Conservation (phyloP, 495 filamentous ascomycete genomes). For the Parmelia sp. region DNA sequence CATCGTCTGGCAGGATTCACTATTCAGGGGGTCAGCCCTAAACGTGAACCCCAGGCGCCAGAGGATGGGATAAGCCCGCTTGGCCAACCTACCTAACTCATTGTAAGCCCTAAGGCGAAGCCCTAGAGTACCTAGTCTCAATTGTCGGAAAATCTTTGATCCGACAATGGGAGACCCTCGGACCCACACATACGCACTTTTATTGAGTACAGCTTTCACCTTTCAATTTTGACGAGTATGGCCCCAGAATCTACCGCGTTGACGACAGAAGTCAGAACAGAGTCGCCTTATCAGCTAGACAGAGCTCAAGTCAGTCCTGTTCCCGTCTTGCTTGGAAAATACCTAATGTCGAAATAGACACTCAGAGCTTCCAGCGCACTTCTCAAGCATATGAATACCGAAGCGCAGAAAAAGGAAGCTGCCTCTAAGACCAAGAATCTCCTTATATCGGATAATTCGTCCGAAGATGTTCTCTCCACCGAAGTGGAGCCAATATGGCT, state of each 20-base stretch:
- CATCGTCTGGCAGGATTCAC: too few relatives aligned
- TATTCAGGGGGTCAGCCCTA: too few relatives aligned
- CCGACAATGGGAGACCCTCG: background rate
- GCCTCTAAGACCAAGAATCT: conserved; percentile 63
- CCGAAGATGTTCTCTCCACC: conserved; percentile 37
- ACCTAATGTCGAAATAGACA: conserved; percentile 42
- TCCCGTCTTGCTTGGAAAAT: background rate
- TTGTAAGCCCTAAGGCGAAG: background rate
- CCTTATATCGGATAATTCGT: conserved; percentile 53
- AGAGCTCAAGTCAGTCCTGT: conserved; percentile 47
- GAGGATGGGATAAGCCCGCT: too few relatives aligned
- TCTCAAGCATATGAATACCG: conserved; percentile 68
- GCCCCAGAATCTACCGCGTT: conserved; percentile 39
- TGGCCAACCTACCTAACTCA: too few relatives aligned
- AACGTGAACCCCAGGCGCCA: too few relatives aligned
- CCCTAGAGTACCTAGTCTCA: background rate
- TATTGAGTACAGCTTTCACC: background rate
- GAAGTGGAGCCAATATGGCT: conserved; percentile 74
- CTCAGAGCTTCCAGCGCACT: conserved; percentile 76
- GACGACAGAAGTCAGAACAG: conserved; percentile 46
- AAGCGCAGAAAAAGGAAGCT: conserved; percentile 51
- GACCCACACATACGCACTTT: background rate
- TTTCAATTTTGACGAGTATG: conserved; percentile 21
- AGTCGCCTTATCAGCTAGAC: conserved; percentile 61
- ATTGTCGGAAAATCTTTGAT: background rate